Evolutionary conservation across 2,329 filamentous ascomycete genomes (phyloP), one percentile per base, ranked within the genome.

Genomic region (Penicillium sp.): DNA sequence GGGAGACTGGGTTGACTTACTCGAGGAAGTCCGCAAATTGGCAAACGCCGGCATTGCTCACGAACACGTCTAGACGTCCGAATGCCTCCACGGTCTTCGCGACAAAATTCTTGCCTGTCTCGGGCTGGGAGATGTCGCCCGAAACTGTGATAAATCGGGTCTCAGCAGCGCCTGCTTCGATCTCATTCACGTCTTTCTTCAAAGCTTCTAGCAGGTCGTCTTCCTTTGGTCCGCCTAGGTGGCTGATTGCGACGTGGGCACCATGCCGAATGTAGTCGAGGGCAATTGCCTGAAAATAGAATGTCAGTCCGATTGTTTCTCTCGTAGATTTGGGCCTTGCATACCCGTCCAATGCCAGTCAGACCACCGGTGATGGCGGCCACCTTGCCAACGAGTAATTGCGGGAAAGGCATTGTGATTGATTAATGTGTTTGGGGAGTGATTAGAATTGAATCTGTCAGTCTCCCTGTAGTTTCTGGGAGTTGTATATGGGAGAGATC

Each of bases 1-100:
- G 14, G 33, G 3, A 31, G 11, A 29, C 1, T 29, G 27, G 35
- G 45, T 19, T 19, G 31, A 70, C 79, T 63, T 66, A 87, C 83
- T 88, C 86, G 24, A 97, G 77, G 70, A 97, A 96, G 63, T 96
- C 90, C 57, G 89, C 88, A 75, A 97, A 97, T 62, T 90, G 84
- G 80, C 91, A 96, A 57, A 96, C 84, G 7, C 92, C 92, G 4
- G 92, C 92, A 77, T 96, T 96, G 73, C 87, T 90, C 27, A 96
- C 89, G 74, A 93, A 93, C 7, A 96, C 80, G 74, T 91, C 88
- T 33, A 92, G 76, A 4, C 85, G 80, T 0, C 77, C 75, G 44
- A 77, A 77, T 1, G 62, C 64, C 56, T 82, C 73, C 1, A 93
- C 87, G 0, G 89, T 87, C 62, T 82, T 80, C 13, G 79, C 76